Percentiles rank a stretch among this genome's conserved stretches.
phyloP scores from a whole-genome alignment of 2,329 filamentous ascomycete genomes.

The Pestalotiopsis sp. region DNA sequence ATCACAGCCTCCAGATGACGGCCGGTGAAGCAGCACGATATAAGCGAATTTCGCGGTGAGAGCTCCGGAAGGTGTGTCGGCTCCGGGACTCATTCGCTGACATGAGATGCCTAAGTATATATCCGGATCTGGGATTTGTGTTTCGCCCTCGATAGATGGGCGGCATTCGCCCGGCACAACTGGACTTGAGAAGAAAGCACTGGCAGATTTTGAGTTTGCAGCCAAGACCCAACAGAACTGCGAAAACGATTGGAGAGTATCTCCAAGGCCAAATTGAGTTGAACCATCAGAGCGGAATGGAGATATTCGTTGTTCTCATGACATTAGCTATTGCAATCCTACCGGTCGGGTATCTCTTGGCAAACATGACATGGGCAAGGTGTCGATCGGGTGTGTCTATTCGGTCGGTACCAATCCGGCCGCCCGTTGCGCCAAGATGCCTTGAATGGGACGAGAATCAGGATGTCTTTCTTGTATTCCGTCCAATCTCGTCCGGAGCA shows the following conservation, averaged over 20 bases:
- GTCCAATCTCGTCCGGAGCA: not conserved
- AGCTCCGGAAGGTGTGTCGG: not conserved
- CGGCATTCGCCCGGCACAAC: not conserved
- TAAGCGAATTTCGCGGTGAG: not conserved
- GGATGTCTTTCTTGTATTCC: not conserved
- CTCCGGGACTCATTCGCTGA: not conserved
- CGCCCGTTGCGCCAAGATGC: not conserved
- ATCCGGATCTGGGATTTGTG: not conserved
- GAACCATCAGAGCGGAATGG: not conserved
- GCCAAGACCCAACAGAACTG: not conserved
- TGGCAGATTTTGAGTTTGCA: not conserved
- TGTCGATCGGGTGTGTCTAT: not conserved
- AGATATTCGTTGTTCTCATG: not conserved
- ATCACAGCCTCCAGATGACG: not conserved
- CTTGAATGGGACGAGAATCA: not conserved
- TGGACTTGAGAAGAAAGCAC: not conserved
- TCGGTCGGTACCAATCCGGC: not conserved
- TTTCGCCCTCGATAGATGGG: not conserved
- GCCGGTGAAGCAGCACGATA: not conserved
- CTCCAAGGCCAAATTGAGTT: not conserved
- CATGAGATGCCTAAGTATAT: not conserved
- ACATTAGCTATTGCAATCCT: not conserved
- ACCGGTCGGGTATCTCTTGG: not conserved
- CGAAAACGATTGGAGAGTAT: not conserved
- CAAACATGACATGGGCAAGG: not conserved